Evolutionary conservation across 768 basidiomycete species (phyloP), one percentile per base, ranked within the genome.

Genomic region (Cantharellus anzutake): DNA sequence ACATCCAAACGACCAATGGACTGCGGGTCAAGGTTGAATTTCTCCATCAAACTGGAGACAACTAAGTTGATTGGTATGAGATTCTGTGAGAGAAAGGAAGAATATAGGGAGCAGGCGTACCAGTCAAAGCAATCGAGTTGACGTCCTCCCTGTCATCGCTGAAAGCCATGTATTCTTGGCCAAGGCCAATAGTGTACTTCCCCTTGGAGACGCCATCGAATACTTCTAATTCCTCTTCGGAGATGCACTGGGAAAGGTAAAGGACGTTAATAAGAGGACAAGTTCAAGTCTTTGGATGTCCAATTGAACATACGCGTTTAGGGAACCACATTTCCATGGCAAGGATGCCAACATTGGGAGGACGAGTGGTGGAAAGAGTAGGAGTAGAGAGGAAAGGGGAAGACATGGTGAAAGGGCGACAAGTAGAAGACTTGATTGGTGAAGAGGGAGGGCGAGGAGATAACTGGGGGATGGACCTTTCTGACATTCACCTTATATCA

Each of bases 141-240:
- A 99, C 94, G 74, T 99, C 94, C 71, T 99, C 96, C 60, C 89
- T 83, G 78, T 99, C 96, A 70, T 97, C 93, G 61, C 86, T 86
- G 80, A 89, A 98, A 41, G 94, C 91, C 96, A 99, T 99, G 77
- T 82, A 91, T 70, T 93, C 83, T 71, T 94, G 90, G 60, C 93
- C 96, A 42, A 99, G 82, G 69, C 96, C 96, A 70, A 98, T 96
- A 64, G 96, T 99, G 76, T 99, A 98, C 74, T 98, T 98, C 62
- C 96, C 96, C 67, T 87, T 81, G 60, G 89, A 74, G 51, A 97
- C 94, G 66, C 87, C 87, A 67, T 98, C 94, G 71, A 86, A 98
- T 60, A 76, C 83, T 71, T 98, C 94, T 56, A 99, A 83, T 64
- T 87, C 93, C 58, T 84, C 81, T 73, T 98, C 92, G 4, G 92